Percentiles rank a stretch among this genome's conserved stretches.
phyloP scores from a whole-genome alignment of 2,329 filamentous ascomycete genomes.

The Aspergillus pseudotamarii region DNA sequence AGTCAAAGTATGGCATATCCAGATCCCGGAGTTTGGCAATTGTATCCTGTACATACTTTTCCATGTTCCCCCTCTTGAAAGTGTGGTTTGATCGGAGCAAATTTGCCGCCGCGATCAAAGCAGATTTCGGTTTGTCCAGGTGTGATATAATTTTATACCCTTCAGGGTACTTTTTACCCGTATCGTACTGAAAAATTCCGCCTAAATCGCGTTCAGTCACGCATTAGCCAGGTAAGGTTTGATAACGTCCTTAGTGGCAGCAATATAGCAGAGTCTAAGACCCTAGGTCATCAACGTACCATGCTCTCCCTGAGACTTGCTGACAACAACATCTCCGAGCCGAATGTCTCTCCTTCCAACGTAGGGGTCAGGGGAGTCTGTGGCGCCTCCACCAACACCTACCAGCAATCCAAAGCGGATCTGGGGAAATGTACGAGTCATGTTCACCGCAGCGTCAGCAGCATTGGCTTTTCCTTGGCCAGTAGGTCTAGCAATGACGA shows the following conservation, averaged over 20 bases:
- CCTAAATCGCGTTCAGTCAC: background rate
- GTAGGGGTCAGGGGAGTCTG: background rate
- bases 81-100: background rate
- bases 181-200: background rate
- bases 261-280: background rate
- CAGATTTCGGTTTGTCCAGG: background rate
- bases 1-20: too few relatives aligned
- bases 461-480: background rate
- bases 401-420: background rate
- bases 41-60: background rate
- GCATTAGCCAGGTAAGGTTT: background rate
- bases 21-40: too few relatives aligned
- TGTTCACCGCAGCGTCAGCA: background rate
- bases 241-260: too few relatives aligned
- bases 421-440: background rate
- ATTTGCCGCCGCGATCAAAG: background rate
- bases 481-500: background rate
- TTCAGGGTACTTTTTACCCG: background rate
- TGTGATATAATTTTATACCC: background rate
- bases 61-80: background rate
- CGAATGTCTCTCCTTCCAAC: background rate
- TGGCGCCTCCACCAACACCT: background rate
- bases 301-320: background rate
- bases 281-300: background rate
- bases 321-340: conserved; percentile 5